Evolutionary conservation across 2,329 filamentous ascomycete genomes (phyloP).

Genomic region (Cytospora piceae): DNA sequence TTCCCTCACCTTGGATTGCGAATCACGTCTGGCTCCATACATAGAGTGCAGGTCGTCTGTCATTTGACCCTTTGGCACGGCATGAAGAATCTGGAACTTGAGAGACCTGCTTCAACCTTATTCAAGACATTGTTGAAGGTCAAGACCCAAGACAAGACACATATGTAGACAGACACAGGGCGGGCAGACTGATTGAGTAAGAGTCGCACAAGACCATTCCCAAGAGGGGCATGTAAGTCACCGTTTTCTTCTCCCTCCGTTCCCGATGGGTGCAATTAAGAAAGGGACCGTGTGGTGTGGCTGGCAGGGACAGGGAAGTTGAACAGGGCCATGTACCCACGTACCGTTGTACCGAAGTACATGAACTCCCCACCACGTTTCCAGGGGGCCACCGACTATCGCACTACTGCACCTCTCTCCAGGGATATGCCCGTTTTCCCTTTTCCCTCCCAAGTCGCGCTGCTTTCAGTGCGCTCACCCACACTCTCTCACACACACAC

Average conservation of each 20-base stretch:
- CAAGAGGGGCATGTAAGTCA: conserved; percentile 25
- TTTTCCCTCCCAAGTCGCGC: conserved; percentile 5
- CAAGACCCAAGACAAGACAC: conserved; percentile 8
- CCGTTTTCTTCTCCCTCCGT: conserved; percentile 26
- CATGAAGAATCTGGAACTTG: not conserved
- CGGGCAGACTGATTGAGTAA: not conserved
- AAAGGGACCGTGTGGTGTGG: conserved; percentile 24
- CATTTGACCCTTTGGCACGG: not conserved
- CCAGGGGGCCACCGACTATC: conserved; percentile 25
- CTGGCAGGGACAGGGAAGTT: conserved; percentile 5
- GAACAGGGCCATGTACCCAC: conserved; percentile 19
- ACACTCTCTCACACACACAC: conserved; percentile 3
- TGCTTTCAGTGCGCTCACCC: not conserved
- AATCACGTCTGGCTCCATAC: conserved; percentile 16
- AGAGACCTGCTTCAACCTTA: not conserved
- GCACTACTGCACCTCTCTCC: conserved; percentile 12
- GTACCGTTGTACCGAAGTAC: not conserved
- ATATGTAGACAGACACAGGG: not conserved
- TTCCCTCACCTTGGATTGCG: conserved; percentile 18
- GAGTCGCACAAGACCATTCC: conserved; percentile 4
- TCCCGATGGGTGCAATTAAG: conserved; percentile 12
- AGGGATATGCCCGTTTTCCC: conserved; percentile 26
- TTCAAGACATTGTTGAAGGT: not conserved
- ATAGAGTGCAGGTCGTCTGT: conserved; percentile 2
- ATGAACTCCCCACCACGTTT: conserved; percentile 13